Base-by-base conservation (phyloP, 805 yeast genomes). In the Nematodospora valgi region DNA sequence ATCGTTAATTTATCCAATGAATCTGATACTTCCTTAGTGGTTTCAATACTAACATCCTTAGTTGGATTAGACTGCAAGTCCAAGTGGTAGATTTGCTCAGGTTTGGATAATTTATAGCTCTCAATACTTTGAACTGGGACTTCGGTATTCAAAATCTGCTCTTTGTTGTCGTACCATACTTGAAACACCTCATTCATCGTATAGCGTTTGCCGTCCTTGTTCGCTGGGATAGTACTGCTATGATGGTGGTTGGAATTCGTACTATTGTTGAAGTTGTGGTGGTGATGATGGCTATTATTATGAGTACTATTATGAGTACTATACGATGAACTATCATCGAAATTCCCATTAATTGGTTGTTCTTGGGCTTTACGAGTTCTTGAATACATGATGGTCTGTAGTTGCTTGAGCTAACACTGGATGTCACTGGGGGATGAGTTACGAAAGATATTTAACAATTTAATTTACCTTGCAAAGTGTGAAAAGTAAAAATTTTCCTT, bases 161-260 rank as follows among this genome's bases (percentile, higher is more conserved):
- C 57, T 38, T 55, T 50, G 39, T 51, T 58, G 14, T 61, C 57
- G 23, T 63, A 53, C 72, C 80, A 79, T 9, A 78, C 69, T 15
- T 68, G 59, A 40, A 79, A 65, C 44, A 80, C 68, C 45, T 79
- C 78, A 19, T 69, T 66, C 54, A 76, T 59, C 5, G 75, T 48
- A 46, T 79, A 78, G 18, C 58, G 56, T 38, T 58, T 58, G 22
- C 78, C 66, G 11, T 59, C 64, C 17, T 55, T 55, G 43, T 69
- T 72, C 10, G 58, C 49, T 4, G 68, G 68, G 27, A 68, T 54
- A 6, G 52, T 42, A 9, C 23, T 19, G 13, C 22, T 19, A 11
- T 28, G 17, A 10, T 33, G 25, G 27, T 17, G 23, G 27, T 27
- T n/a, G 19, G 15, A 15, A n/a, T n/a, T n/a, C n/a, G n/a, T 23